These are phyloP conservation scores for Sechiopsis laciniata DNA, from an alignment of 306 rosid species.

Conservation along the genomic window DNA sequence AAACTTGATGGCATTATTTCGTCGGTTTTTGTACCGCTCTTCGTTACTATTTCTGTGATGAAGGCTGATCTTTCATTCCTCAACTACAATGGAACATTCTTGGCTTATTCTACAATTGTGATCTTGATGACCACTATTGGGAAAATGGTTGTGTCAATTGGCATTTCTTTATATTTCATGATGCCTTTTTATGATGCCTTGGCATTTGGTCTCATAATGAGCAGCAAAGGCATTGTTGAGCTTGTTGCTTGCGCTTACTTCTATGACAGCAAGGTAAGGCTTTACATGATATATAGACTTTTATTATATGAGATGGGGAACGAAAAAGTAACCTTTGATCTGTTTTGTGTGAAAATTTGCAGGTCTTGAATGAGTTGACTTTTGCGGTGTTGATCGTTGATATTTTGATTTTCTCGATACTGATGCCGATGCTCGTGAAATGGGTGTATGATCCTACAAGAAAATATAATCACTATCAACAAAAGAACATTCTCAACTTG, in stretches of 20 bases:
- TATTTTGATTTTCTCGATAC: slow-evolving; percentile 23
- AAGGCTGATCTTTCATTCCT: slow-evolving; percentile 35
- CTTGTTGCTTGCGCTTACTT: slow-evolving; percentile 32
- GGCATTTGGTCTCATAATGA: slow-evolving; percentile 43
- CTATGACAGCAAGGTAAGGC: slow-evolving; percentile 34
- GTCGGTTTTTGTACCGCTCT: slow-evolving; percentile 46
- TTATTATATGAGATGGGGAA: background rate
- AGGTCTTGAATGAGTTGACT: slow-evolving; percentile 29
- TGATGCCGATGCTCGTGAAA: slow-evolving; percentile 27
- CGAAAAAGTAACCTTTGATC: background rate
- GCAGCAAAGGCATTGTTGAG: slow-evolving; percentile 55
- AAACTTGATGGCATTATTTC: slow-evolving; percentile 47
- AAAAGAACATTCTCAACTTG: slow-evolving; percentile 38
- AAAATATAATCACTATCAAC: slow-evolving; percentile 49
- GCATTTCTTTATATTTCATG: slow-evolving; percentile 27
- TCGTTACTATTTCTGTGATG: slow-evolving; percentile 40
- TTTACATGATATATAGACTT: background rate
- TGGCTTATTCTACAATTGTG: slow-evolving; percentile 17
- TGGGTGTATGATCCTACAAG: slow-evolving; percentile 47
- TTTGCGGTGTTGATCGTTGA: slow-evolving; percentile 26
- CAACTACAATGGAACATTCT: background rate
- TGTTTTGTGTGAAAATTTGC: slow-evolving; percentile 13
- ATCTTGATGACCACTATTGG: background rate
- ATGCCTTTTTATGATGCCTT: slow-evolving; percentile 43
- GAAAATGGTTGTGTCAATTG: slow-evolving; percentile 24